Percentiles rank a stretch among this genome's conserved stretches.
Conservation (phyloP, 1,139 yeast genomes). For the Yamadazyma taylorii region DNA sequence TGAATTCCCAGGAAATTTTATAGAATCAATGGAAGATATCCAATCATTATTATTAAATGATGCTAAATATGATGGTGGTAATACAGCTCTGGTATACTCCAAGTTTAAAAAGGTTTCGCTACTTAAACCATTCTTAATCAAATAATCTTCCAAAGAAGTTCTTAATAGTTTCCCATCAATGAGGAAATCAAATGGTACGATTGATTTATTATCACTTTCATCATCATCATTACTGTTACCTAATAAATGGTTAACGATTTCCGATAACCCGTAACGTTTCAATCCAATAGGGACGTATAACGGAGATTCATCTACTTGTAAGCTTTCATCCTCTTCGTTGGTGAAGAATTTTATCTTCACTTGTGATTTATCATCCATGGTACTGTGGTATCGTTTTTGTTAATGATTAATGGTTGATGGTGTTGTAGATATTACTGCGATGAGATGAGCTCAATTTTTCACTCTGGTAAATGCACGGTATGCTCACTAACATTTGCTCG, state of each 20-base stretch:
- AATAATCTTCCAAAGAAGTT: conserved; percentile 76
- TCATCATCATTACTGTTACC: conserved; percentile 28
- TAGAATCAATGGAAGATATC: conserved; percentile 76
- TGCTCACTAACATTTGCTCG: too few relatives aligned
- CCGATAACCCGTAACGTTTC: conserved; percentile 90
- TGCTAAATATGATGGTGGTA: conserved; percentile 90
- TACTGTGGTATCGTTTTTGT: conserved; percentile 1
- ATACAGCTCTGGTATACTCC: conserved; percentile 88
- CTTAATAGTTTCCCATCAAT: conserved; percentile 81
- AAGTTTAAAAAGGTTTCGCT: conserved; percentile 76
- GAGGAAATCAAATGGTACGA: conserved; percentile 86
- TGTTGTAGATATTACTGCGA: conserved; percentile 2
- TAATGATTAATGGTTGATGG: not conserved
- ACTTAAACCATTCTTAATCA: conserved; percentile 74
- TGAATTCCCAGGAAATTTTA: conserved; percentile 35
- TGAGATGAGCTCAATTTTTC: conserved; percentile 6
- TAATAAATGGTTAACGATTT: conserved; percentile 87
- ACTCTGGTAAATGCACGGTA: too few relatives aligned
- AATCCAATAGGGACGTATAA: conserved; percentile 82
- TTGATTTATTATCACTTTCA: conserved; percentile 47
- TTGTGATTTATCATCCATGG: conserved; percentile 37
- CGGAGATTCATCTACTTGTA: conserved; percentile 80
- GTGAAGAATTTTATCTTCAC: conserved; percentile 84
- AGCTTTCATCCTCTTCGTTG: conserved; percentile 72
- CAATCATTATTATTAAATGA: conserved; percentile 93